Base-by-base conservation (phyloP, 2,329 filamentous ascomycete genomes). In the Amylocarpus encephaloides region DNA sequence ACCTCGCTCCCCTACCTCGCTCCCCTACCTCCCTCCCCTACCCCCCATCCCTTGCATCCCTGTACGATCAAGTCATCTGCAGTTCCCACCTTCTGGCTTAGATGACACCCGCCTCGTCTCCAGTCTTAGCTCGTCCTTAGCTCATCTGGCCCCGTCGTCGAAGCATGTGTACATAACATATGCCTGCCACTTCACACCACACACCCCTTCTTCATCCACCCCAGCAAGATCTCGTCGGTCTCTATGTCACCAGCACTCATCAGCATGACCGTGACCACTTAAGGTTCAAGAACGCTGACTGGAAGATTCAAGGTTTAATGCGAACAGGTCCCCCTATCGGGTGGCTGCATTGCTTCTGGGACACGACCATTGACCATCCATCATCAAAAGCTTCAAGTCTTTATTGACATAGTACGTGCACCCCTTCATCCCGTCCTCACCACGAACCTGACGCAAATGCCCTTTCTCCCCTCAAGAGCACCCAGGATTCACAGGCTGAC, bases 331-430 rank as follows among this genome's bases (percentile, higher is more conserved):
- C 57, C 35, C 43, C 53, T 43, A 48, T 45, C 59, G 64, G 63
- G 60, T 63, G 59, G 61, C 63, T 64, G 62, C 63, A 65, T 62
- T 62, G 47, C 50, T 53, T 63, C 61, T 60, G 50, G 57, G 49
- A 58, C 52, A 58, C 53, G 49, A 52, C 52, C 52, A 43, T 43
- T 52, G 54, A 52, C 33, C 50, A 47, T 47, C 48, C 49, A 59
- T 52, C 53, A 50, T 61, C 60, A 60, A 61, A 50, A 60, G 52
- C 59, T 55, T 61, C 58, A 61, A 59, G 45, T 60, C 56, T 61
- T 63, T 60, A 55, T 60, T 54, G 52, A 39, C 54, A 45, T 48
- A 46, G 60, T 62, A 59, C 36, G 59, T 64, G 53, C 56, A 45
- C 52, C 43, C 49, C 43, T 50, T 35, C 26, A 43, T 54, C 49